These are phyloP conservation scores for Naganishia kalamii DNA, from an alignment of 768 basidiomycete species.

Conservation along the genomic window DNA sequence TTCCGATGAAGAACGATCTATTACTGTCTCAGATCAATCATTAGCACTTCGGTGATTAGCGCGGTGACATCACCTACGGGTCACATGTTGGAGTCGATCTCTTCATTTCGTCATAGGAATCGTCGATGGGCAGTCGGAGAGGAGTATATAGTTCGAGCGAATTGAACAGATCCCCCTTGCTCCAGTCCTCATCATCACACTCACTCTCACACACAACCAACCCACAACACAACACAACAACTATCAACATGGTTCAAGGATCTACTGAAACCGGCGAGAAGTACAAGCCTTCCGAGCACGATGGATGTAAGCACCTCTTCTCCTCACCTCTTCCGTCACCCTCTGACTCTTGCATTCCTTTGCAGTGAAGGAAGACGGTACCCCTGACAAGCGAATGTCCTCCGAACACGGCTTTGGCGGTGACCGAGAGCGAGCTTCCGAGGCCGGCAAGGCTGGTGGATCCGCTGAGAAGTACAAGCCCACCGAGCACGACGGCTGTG, in stretches of 20 bases:
- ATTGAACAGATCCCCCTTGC: too few species aligned
- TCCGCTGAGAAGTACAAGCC: slow-evolving; percentile 44
- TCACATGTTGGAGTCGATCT: neutral
- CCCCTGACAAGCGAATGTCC: slow-evolving; percentile 47
- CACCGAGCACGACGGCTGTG: slow-evolving; percentile 43
- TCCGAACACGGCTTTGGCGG: slow-evolving; percentile 48
- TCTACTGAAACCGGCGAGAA: slow-evolving; percentile 15
- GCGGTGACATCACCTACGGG: neutral
- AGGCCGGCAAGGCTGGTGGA: slow-evolving; percentile 26
- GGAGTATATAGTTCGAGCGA: neutral
- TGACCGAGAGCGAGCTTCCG: slow-evolving; percentile 12
- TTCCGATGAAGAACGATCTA: too few species aligned
- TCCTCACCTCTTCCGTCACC: neutral
- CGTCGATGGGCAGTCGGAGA: neutral
- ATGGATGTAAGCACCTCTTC: slow-evolving; percentile 23
- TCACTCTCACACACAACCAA: neutral
- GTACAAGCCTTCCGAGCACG: slow-evolving; percentile 41
- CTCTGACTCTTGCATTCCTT: neutral
- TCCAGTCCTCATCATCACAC: neutral
- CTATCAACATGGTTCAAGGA: slow-evolving; percentile 15
- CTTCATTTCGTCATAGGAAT: neutral
- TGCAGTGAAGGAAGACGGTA: slow-evolving; percentile 45
- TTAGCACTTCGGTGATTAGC: neutral
- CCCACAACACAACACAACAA: neutral
- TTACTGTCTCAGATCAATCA: neutral